A percentile compares a stretch with the other conserved stretches of the same genome.
These are phyloP conservation scores for Henckelia pumila DNA, from an alignment of 257 asterid species.

Conservation along the genomic window DNA sequence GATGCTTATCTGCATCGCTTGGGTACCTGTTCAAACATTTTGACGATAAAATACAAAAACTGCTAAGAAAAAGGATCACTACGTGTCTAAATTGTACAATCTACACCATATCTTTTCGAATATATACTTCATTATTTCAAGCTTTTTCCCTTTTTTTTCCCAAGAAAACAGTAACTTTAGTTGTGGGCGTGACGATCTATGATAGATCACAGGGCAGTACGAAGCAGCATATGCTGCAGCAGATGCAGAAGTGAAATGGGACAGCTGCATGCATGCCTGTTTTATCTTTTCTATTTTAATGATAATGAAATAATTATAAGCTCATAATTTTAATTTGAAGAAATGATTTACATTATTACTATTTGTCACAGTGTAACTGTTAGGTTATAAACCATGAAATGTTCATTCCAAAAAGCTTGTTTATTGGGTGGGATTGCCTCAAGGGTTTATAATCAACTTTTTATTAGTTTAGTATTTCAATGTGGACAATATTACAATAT, in stretches of 20 bases:
- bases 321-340: no score
- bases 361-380: no score
- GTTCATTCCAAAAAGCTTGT: no score
- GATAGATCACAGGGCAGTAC: constrained; percentile 30
- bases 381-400: no score
- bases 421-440: no score
- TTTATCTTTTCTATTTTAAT: constrained; percentile 19
- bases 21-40: constrained; percentile 82
- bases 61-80: constrained; percentile 31
- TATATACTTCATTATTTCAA: neutral
- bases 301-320: no score
- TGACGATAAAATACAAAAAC: constrained; percentile 43
- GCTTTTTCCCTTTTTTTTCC: neutral
- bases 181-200: constrained; percentile 63
- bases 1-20: constrained; percentile 99
- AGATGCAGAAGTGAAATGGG: constrained; percentile 33
- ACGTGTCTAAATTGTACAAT: constrained; percentile 42
- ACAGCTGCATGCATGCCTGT: constrained; percentile 38
- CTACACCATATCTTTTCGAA: constrained; percentile 34
- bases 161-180: neutral
- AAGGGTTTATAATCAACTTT: no score
- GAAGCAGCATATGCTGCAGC: constrained; percentile 27
- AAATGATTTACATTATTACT: no score
- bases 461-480: no score
- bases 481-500: no score